Evolutionary conservation across 345 rosid species (phyloP), one percentile per base, ranked within the genome.

Genomic region (Acer yangbiense): DNA sequence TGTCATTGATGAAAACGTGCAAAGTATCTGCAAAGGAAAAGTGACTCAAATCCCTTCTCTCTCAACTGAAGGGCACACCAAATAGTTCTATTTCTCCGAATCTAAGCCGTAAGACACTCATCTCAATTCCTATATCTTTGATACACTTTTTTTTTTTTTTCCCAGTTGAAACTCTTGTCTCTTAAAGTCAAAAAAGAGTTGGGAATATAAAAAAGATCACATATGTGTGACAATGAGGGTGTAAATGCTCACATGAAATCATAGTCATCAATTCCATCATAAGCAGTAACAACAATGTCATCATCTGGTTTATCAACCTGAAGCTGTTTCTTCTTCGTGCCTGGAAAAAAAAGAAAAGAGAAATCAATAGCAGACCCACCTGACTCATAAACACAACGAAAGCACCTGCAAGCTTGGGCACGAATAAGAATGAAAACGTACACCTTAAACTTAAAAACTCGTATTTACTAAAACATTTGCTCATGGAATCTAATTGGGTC

Each of bases 231-330:
- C 50, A 46, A 46, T 46, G 50, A 10, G 50, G 8, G n/a, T 54
- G n/a, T 54, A 2, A 2, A 5, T 14, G 57, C 57, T 91, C 87
- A 93, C 98, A 95, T 93, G 80, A 95, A 95, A 77, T 93, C 99
- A 9, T 77, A 88, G 29, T 96, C 98, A 32, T 96, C 97, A 20
- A 84, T 68, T 14, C 85, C 92, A 61, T 84, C 89, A 18, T 89
- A 92, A 60, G 86, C 63, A 69, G 82, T 79, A 66, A 77, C 86
- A 77, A 75, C 95, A 60, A 92, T 27, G 78, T 92, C 95, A 44
- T 92, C 96, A 13, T 91, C 90, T 0, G 94, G 87, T 79, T 85
- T 96, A 79, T 91, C 98, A 8, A 94, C 84, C 69, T 77, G 90
- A 44, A 92, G 92, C 79, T 94, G 95, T 81, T 95, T 95, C 79